Evolutionary conservation across 345 rosid genomes (phyloP).

Genomic region (Citrus sinensis): DVS_A1.0 CM039163.1:25060001-25060500

Average conservation of each 20-base stretch:
- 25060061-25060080: conserved; percentile 20
- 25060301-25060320: conserved; percentile 44
- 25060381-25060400: conserved; percentile 52
- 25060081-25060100: conserved; percentile 8
- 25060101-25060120: conserved; percentile 41
- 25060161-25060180: conserved; percentile 58
- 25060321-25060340: conserved; percentile 49
- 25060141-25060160: conserved; percentile 35
- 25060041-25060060: neutral
- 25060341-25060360: conserved; percentile 43
- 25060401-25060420: conserved; percentile 39
- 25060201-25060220: conserved; percentile 46
- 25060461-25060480: neutral
- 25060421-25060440: conserved; percentile 55
- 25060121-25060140: conserved; percentile 43
- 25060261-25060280: conserved; percentile 37
- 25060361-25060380: conserved; percentile 47
- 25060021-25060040: neutral
- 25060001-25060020: neutral
- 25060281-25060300: conserved; percentile 43
- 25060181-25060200: conserved; percentile 50
- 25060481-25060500: no score
- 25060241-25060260: conserved; percentile 39
- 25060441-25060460: conserved; percentile 2
- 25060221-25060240: conserved; percentile 49